Base-by-base conservation (phyloP, 257 asterid genomes). In the Solanum lycopersicoides region DNA sequence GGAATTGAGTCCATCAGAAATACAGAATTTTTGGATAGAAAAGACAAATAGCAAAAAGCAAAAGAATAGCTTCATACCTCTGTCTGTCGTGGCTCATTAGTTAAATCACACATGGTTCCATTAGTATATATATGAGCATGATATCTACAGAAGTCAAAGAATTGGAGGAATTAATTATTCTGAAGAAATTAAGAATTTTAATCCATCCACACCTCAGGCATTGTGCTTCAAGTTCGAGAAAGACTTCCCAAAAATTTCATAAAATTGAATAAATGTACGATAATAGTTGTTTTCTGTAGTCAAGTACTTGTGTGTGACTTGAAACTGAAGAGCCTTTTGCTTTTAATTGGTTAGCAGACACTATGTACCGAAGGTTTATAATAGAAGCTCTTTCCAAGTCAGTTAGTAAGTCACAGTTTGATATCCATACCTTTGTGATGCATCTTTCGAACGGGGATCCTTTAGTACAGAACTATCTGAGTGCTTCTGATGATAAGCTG, bases 391-490 rank as follows among this genome's bases (percentile, higher is more conserved):
- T 47, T 79, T 45, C 84, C 37, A 79, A 79, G 66, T 25, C 42
- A 45, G 68, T 80, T 80, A 9, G 63, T 80, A 80, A 71, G 59
- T 74, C 45, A 32, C 25, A 75, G 50, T 66, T n/a, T 89, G 68
- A 84, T 86, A 87, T 82, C 47, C 85, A 80, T 91, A 95, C 99
- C 99, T 95, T 90, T 97, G 99, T 85, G 99, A 95, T 84, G 99
- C 99, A 94, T 97, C 99, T 93, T 93, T 97, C 71, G 99, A 95
- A 83, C 99, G 98, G 74, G 98, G 99, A 92, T 97, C 98, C 92
- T 96, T 97, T 87, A 97, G 83, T 60, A 93, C 94, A 83, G 99
- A 93, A 75, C 95, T 87, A 89, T 95, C 99, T 90, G 98, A 91
- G 72, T 88, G 94, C 86, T 93, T 97, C 89, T 94, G 93, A 91